Evolutionary conservation across 192 early-diverging fungal species (phyloP), one percentile per base, ranked within the genome.

Genomic region (Mortierella hygrophila): DNA sequence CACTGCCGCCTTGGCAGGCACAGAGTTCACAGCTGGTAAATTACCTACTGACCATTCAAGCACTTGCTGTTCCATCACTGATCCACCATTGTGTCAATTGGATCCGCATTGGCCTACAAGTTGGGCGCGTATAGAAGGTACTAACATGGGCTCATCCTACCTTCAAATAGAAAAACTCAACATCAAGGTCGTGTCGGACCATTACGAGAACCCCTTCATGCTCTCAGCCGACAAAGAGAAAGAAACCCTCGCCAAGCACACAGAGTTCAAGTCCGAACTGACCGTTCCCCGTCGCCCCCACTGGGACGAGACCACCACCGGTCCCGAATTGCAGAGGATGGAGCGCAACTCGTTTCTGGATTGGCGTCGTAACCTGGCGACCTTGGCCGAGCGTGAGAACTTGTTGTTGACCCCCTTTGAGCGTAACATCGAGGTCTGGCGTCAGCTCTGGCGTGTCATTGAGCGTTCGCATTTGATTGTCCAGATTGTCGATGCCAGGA

Each of bases 401-500:
- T 88, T 99, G 29, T 79, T 99, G 69, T 88, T 99, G 88, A 99
- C 99, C 26, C 99, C 99, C 41, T 99, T 97, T 77, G 99, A 99
- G 90, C 94, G 97, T 70, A 99, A 99, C 89, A 77, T 99, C 32
- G 99, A 99, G 90, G 96, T 99, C 37, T 99, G 98, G 98, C 92
- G 98, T 72, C 99, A 99, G 88, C 92, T 99, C 44, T 99, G 99
- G 99, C 94, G 99, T 42, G 99, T 99, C 63, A 96, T 99, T 81
- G 99, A 99, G 89, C 92, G 97, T 69, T 98, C 97, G 38, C 94
- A 98, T 77, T 80, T 99, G 89, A 89, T 99, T 23, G 98, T 99
- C 46, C 99, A 99, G 91, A 99, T 99, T 74, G 99, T 99, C 42
- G 99, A 99, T 91, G 98, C 98, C 10, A 93, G 99, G 63, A 97